Base-by-base conservation (phyloP, 2,329 filamentous ascomycete genomes). In the Xylariaceae sp. region DNA sequence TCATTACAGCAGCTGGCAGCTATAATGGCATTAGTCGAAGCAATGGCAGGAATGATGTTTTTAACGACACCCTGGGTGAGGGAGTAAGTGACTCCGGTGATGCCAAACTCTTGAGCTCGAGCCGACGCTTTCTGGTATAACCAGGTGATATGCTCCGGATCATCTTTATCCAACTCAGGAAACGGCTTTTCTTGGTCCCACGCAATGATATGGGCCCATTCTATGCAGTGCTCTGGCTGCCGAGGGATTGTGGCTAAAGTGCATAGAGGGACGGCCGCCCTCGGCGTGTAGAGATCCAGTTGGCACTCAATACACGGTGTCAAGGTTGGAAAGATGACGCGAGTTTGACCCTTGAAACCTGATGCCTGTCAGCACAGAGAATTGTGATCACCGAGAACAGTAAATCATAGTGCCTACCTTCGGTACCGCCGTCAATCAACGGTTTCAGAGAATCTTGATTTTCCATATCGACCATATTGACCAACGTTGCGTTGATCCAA, bases 41-140 rank as follows among this genome's bases (percentile, higher is more conserved):
- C 94, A 66, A 99, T 99, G 26, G 94, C 95, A 0, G 94, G 94
- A 57, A 99, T 99, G 71, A 99, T 99, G 72, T 99, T 99, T 74
- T 99, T 99, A 65, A 99, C 90, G 2, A 97, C 95, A 53, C 94
- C 95, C 70, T 99, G 94, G 0, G 95, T 96, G 71, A 96, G 85
- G 5, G 89, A 87, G 71, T 99, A 99, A 1, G 94, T 97, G 54
- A 99, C 89, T 8, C 94, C 95, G 0, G 84, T 72, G 63, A 99
- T 99, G 64, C 88, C 86, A 74, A 95, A 99, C 67, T 99, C 89
- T 54, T 85, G 72, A 0, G 94, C 91, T 34, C 94, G 88, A 44
- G 80, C 73, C 15, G 92, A 79, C 0, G 94, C 91, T 67, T 91
- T 91, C 59, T 89, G 80, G 72, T 89, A 97, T 3, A 99, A 80